These are phyloP conservation scores for Aspergillus ruber DNA, from an alignment of 2,329 filamentous ascomycete species.

Conservation along the genomic window DNA sequence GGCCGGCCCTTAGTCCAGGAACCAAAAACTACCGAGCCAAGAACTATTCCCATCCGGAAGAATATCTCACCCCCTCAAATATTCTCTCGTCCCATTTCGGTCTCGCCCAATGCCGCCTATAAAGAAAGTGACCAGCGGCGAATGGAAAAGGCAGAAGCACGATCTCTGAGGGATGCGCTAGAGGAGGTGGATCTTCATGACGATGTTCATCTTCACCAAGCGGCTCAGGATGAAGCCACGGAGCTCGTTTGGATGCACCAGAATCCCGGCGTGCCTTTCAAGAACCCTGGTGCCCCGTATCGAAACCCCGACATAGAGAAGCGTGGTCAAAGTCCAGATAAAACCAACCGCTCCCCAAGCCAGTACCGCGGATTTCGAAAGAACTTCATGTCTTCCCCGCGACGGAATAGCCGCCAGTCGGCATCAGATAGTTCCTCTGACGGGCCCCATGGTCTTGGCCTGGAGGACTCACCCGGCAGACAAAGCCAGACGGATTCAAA, in stretches of 20 bases:
- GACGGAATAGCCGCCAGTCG: constrained; percentile 13
- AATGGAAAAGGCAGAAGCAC: constrained; percentile 54
- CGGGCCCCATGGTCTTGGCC: constrained; percentile 1
- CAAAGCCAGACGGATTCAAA: background rate
- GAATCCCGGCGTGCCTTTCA: constrained; percentile 45
- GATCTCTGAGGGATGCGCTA: constrained; percentile 50
- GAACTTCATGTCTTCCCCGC: constrained; percentile 4
- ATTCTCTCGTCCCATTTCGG: constrained; percentile 20
- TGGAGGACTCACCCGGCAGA: background rate
- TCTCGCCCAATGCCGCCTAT: constrained; percentile 42
- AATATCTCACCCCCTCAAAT: constrained; percentile 32
- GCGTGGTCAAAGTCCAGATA: constrained; percentile 41
- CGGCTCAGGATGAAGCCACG: constrained; percentile 57
- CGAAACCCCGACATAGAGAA: constrained; percentile 37
- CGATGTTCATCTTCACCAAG: constrained; percentile 48
- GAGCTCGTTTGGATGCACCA: constrained; percentile 60
- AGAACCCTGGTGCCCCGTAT: constrained; percentile 44
- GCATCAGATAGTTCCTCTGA: constrained; percentile 14
- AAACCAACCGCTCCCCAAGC: constrained; percentile 38
- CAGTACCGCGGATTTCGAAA: constrained; percentile 23
- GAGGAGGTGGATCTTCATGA: constrained; percentile 54
- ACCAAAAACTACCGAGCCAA: constrained; percentile 26
- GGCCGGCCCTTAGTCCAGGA: constrained; percentile 36
- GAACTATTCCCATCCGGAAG: constrained; percentile 24
- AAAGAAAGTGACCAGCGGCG: constrained; percentile 49